Evolutionary conservation across 345 rosid species (phyloP).

Genomic region (Acer saccharum): DNA sequence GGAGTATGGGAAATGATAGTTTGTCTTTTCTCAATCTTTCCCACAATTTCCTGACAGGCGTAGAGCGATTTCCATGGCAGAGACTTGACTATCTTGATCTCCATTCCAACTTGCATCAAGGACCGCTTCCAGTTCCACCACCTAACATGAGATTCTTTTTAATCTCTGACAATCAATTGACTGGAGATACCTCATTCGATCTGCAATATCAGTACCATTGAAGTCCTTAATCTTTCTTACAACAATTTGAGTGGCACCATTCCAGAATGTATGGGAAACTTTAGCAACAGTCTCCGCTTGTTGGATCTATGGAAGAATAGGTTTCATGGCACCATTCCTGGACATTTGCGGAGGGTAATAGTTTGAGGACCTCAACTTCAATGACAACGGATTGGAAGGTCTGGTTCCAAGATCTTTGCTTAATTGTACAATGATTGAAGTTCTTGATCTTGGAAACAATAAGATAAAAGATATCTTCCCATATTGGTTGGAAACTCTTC

Average conservation of each 20-base stretch:
- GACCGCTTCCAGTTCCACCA: conserved; percentile 24
- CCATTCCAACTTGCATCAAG: conserved; percentile 17
- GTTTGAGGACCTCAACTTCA: conserved; percentile 14
- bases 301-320: conserved; percentile 24
- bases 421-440: conserved; percentile 21
- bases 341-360: not conserved
- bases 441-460: conserved; percentile 38
- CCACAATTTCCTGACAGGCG: conserved; percentile 19
- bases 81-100: conserved; percentile 20
- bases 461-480: conserved; percentile 31
- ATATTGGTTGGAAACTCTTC: conserved; percentile 28
- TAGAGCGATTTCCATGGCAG: not conserved
- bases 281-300: not conserved
- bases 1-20: conserved; percentile 4
- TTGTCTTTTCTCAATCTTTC: conserved; percentile 15
- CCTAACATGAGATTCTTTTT: not conserved
- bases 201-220: conserved; percentile 11
- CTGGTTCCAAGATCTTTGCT: conserved; percentile 20
- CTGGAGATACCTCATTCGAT: conserved; percentile 23
- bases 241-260: conserved; percentile 30
- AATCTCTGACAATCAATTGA: conserved; percentile 3
- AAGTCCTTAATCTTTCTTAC: conserved; percentile 22
- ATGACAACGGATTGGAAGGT: conserved; percentile 29
- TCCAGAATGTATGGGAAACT: conserved; percentile 25
- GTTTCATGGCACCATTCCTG: conserved; percentile 18